Evolutionary conservation across 768 basidiomycete species (phyloP), one percentile per base, ranked within the genome.

Genomic region (Pilatotrama ljubarskyi): DNA sequence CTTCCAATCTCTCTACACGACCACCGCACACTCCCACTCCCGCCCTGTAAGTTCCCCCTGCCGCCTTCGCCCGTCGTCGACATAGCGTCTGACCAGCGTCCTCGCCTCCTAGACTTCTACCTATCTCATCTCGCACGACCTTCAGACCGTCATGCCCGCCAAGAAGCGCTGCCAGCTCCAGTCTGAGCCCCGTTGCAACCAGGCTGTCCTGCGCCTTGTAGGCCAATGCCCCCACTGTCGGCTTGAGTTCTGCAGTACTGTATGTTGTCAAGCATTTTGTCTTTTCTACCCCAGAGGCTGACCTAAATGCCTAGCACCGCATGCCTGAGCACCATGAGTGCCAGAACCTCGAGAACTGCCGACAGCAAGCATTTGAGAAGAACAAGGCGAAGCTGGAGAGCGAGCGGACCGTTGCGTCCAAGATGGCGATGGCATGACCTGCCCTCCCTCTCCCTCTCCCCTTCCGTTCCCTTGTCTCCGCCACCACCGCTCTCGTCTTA

Each of bases 241-340:
- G 53, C 77, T 79, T 14, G 83, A 86, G 67, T 95, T 93, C 76
- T 95, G 93, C 69, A 83, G 84, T 57, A 77, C 80, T 60, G 91
- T 92, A 66, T 73, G 90, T 82, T 15, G 40, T 42, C 40, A 51
- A 38, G 15, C 13, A 55, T 14, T 9, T 25, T 22, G 9, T 32
- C 25, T 37, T 10, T 24, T 43, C 52, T 10, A 6, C 36, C 2
- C 15, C 4, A 5, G 67, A 41, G 15, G 41, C 51, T 72, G 50
- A 69, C 58, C 66, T 64, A 55, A 24, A 42, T 58, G 15, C 20
- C 59, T 66, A 94, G 90, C 93, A 95, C 71, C 90, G 93, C 61
- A 80, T 95, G 64, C 92, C 93, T 7, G 93, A 95, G 72, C 90
- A 91, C 66, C 93, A 95, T 73, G 81, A 82, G 55, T 95, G 93